Conservation (phyloP, 2,329 filamentous ascomycete genomes). For the Aspergillus sergii region DNA sequence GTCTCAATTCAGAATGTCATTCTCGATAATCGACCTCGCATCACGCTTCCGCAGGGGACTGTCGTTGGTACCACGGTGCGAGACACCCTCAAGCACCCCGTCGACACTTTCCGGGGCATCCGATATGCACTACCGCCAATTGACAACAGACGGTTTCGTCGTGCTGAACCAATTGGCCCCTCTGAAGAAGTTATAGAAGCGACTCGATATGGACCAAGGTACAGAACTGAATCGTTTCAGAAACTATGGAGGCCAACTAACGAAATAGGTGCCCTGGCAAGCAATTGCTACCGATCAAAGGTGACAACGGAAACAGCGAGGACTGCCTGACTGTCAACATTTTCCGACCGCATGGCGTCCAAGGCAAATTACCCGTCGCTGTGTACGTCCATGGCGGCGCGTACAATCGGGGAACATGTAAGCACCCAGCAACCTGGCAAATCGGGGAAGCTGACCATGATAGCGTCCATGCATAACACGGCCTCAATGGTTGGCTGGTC, state of each 20-base stretch:
- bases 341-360: constrained; percentile 34
- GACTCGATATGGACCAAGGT: constrained; percentile 33
- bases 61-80: constrained; percentile 31
- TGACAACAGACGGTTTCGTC: constrained; percentile 51
- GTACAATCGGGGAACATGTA: constrained; percentile 36
- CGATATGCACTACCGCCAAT: constrained; percentile 53
- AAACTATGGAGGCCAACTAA: background rate
- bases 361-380: constrained; percentile 40
- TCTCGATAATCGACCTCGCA: constrained; percentile 11
- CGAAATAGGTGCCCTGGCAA: constrained; percentile 31
- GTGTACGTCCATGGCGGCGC: constrained; percentile 47
- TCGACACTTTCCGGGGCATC: constrained; percentile 51
- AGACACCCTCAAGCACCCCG: constrained; percentile 25
- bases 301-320: constrained; percentile 54
- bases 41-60: constrained; percentile 31
- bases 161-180: constrained; percentile 32
- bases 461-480: constrained; percentile 54
- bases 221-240: background rate
- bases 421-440: constrained; percentile 21
- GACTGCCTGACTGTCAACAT: constrained; percentile 48
- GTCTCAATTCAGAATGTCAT: background rate
- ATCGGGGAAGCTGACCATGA: constrained; percentile 14
- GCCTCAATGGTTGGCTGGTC: constrained; percentile 62
- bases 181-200: constrained; percentile 37
- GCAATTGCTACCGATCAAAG: constrained; percentile 51